Evolutionary conservation across 495 filamentous ascomycete species (phyloP), one percentile per base, ranked within the genome.

Genomic region (Talaromyces nanjingensis): DNA sequence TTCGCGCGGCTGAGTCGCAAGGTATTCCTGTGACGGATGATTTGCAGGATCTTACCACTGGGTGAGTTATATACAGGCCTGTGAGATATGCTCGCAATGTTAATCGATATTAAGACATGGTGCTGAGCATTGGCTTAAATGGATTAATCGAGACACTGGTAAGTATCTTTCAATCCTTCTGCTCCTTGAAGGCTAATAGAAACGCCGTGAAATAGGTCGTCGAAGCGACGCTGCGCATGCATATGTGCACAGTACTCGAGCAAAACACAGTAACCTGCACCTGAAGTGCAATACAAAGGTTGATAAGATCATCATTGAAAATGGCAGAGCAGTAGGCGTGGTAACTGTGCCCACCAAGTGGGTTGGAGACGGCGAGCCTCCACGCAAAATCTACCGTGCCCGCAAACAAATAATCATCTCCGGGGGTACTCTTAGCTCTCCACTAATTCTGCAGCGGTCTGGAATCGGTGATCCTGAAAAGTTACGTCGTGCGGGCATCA

Each of bases 261-360:
- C 84, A 20, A 83, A 85, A 25, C 73, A 91, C 69, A 77, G 77
- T 56, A 93, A 92, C 70, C 76, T 93, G 25, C 89, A 91, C 68
- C 78, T 93, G 1, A 85, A 86, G 66, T 87, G 84, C 73, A 89
- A 91, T 74, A 92, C 89, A 68, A 93, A 92, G 72, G 84, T 90
- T n/a, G 89, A 91, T 69, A 91, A 88, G 72, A 77, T 91, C 14
- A 88, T 92, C 63, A 84, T 93, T 58, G 88, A 92, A 63, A 82
- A 89, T 64, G 85, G 83, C 31, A 76, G 81, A 33, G 87, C 88
- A 4, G 85, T 88, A 11, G 88, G 81, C 45, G 83, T 91, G 24
- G 80, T 81, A 57, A 81, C 78, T 1, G 72, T 86, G 6, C 81
- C 83, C 1, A 83, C 82, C 16, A 84, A 84, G 63, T 79, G 83